phyloP scores from a whole-genome alignment of 2,329 filamentous ascomycete species.

The Exophiala viscosa region DNA sequence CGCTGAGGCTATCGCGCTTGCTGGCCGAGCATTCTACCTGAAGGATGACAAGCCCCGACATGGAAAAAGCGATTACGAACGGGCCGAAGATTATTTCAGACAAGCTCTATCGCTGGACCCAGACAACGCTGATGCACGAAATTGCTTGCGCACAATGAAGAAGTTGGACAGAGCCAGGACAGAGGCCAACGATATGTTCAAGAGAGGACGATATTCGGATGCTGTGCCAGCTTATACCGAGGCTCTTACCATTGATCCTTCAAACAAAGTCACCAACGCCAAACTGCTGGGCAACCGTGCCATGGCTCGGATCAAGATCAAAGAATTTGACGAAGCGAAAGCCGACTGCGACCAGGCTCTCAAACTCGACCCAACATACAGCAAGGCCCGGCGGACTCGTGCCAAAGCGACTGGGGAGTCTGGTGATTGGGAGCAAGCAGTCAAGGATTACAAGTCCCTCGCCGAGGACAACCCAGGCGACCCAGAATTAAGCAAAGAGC shows the following conservation, averaged over 20 bases:
- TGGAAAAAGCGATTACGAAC: constrained; percentile 51
- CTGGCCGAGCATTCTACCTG: constrained; percentile 80
- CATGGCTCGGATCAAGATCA: constrained; percentile 72
- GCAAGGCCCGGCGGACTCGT: constrained; percentile 88
- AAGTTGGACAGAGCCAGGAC: constrained; percentile 92
- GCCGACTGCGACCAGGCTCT: constrained; percentile 82
- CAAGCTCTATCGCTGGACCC: constrained; percentile 87
- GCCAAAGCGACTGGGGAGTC: constrained; percentile 83
- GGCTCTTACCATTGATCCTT: constrained; percentile 78
- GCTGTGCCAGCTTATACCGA: constrained; percentile 81
- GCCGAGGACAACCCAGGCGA: constrained; percentile 80
- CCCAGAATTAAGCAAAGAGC: constrained; percentile 73
- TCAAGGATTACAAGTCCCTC: constrained; percentile 83
- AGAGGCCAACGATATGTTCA: constrained; percentile 87
- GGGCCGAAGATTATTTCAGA: constrained; percentile 87
- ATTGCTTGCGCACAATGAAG: constrained; percentile 83
- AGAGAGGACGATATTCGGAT: constrained; percentile 71
- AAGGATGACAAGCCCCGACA: constrained; percentile 72
- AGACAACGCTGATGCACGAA: constrained; percentile 83
- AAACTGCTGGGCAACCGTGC: constrained; percentile 94
- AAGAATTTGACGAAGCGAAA: constrained; percentile 77
- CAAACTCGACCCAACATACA: constrained; percentile 75
- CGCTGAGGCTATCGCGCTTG: constrained; percentile 85
- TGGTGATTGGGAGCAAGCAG: constrained; percentile 87
- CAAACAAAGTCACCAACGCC: constrained; percentile 87